Evolutionary conservation across 2,329 filamentous ascomycete species (phyloP), one percentile per base, ranked within the genome.

Genomic region (Colletotrichum siamense): DNA sequence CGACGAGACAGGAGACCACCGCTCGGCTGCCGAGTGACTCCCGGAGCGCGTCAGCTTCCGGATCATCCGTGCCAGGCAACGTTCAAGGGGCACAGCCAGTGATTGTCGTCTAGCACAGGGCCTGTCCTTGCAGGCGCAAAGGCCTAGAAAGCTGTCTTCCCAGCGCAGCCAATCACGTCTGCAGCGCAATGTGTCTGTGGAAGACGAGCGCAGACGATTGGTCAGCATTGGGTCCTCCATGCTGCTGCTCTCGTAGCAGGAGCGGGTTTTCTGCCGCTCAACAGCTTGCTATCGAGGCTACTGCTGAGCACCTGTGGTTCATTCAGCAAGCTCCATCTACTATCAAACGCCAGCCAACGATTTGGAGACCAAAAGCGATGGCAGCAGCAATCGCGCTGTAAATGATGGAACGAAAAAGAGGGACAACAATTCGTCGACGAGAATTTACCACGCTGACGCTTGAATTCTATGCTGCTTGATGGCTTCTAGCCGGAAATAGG

Each of bases 1-100:
- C 16, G 22, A 64, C 52, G 68, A 71, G 30, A 71, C 49, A 61
- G 66, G 30, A 67, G 52, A 67, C 61, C 44, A 61, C 34, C 59
- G 67, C 61, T 65, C 72, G 73, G 69, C 69, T 55, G 28, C 69
- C 73, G 62, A 75, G 62, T 75, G 61, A 36, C 65, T 76, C 64
- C 64, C 73, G 73, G 74, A 65, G 74, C 71, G 70, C 71, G 59
- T 75, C 71, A 75, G 61, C 65, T 77, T 77, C 75, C 75, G 75
- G 65, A 77, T 75, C 62, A 71, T 75, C 75, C 75, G 66, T 75
- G 65, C 75, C 30, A 71, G 59, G 59, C 71, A 61, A 24, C 32
- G 28, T 39, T 18, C 61, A 34, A 52, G 71, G 65, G 39, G 68
- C 55, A 62, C 36, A n/a, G 55, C 24, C 66, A 59, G 15, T 13